Conservation (phyloP, 345 rosid genomes). For the Raphanus raphanistrum region DNA sequence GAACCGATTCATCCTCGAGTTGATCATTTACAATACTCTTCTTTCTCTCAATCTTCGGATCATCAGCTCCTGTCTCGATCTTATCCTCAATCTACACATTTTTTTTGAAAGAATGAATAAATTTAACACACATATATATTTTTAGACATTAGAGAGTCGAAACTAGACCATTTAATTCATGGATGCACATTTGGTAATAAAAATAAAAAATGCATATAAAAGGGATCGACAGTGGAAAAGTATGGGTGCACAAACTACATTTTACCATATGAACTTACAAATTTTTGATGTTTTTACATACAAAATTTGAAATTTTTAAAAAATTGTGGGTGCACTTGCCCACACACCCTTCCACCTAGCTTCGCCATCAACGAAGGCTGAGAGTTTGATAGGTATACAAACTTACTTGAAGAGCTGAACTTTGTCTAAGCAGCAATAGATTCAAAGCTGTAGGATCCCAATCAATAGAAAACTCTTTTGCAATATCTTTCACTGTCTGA, state of each 20-base stretch:
- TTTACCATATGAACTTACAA: no score
- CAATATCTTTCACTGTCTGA: constrained; percentile 56
- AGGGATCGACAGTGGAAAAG: no score
- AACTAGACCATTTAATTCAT: no score
- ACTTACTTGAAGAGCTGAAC: constrained; percentile 24
- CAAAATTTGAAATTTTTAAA: background rate
- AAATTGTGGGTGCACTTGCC: no score
- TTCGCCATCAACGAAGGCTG: background rate
- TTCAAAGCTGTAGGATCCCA: constrained; percentile 71
- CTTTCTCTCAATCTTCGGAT: constrained; percentile 22
- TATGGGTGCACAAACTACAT: no score
- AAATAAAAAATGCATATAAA: no score
- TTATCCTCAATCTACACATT: constrained; percentile 31
- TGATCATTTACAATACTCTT: constrained; percentile 12
- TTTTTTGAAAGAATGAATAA: no score
- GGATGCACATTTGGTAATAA: no score
- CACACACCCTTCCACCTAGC: no score
- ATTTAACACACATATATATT: no score
- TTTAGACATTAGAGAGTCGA: no score
- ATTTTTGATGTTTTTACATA: no score
- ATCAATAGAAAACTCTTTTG: constrained; percentile 53
- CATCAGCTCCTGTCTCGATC: constrained; percentile 28
- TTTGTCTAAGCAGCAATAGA: constrained; percentile 50
- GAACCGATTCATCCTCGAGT: constrained; percentile 48
- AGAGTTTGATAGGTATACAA: constrained; percentile 28